Conservation (phyloP, 306 rosid genomes). For the Trifolium dubium region DNA sequence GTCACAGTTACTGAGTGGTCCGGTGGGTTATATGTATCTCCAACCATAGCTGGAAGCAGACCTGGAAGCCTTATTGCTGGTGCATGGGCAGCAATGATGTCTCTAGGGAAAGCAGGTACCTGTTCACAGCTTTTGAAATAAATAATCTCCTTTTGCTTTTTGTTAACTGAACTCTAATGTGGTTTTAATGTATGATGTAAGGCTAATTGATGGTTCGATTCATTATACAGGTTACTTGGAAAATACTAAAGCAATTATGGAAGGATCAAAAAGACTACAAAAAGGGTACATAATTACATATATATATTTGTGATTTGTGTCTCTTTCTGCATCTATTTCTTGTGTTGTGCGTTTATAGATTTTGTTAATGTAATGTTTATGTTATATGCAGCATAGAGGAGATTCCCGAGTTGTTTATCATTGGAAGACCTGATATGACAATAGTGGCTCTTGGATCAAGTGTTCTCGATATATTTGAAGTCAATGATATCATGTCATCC, state of each 20-base stretch:
- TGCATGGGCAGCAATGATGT: conserved; percentile 98
- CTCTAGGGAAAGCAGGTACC: conserved; percentile 86
- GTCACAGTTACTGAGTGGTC: conserved; percentile 94
- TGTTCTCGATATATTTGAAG: conserved; percentile 87
- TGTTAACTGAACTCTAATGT: conserved; percentile 9
- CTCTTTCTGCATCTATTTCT: conserved; percentile 13
- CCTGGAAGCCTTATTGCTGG: conserved; percentile 95
- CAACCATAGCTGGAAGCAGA: conserved; percentile 96
- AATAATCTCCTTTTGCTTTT: conserved; percentile 28
- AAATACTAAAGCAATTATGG: conserved; percentile 84
- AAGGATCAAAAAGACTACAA: conserved; percentile 71
- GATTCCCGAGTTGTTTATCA: conserved; percentile 73
- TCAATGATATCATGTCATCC: conserved; percentile 85
- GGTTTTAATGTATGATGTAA: conserved; percentile 25
- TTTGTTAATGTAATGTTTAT: conserved; percentile 22
- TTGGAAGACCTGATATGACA: conserved; percentile 95
- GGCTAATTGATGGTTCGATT: conserved; percentile 36
- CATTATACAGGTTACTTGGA: conserved; percentile 74
- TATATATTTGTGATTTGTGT: not conserved
- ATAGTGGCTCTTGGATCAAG: conserved; percentile 82
- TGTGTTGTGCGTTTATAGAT: conserved; percentile 9
- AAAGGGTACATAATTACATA: conserved; percentile 56
- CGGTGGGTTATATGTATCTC: conserved; percentile 95
- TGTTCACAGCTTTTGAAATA: conserved; percentile 23
- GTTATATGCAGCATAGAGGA: conserved; percentile 68